Conservation (phyloP, 345 rosid species). For the Camelina hispida region DNA sequence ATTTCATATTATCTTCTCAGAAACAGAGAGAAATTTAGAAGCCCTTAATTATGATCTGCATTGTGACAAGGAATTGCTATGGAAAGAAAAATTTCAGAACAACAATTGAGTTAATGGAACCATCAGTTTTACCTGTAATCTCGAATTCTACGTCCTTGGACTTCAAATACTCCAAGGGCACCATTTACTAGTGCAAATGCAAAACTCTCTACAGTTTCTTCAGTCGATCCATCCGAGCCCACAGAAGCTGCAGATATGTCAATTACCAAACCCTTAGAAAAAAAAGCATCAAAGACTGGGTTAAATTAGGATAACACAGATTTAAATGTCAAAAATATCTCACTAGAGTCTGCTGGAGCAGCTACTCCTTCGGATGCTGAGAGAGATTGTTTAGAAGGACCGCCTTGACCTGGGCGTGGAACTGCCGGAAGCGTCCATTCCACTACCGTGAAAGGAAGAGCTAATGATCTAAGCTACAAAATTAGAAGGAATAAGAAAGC, state of each 20-base stretch:
- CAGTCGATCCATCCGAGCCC: constrained; percentile 66
- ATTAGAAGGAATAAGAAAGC: constrained; percentile 52
- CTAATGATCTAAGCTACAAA: constrained; percentile 99
- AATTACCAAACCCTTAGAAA: constrained; percentile 32
- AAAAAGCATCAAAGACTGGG: constrained; percentile 21
- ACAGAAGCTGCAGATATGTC: constrained; percentile 52
- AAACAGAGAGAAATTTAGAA: constrained; percentile 17
- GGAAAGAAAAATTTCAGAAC: constrained; percentile 14
- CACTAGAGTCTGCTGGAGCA: constrained; percentile 72
- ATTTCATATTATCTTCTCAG: constrained; percentile 17
- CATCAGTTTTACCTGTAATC: constrained; percentile 71
- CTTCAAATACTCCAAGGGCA: constrained; percentile 99
- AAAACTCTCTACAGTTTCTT: constrained; percentile 87
- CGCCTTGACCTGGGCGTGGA: constrained; percentile 74
- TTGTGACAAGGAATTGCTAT: constrained; percentile 9
- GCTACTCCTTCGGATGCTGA: constrained; percentile 57
- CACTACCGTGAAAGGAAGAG: constrained; percentile 98
- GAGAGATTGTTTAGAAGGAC: constrained; percentile 57
- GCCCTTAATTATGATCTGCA: constrained; percentile 18
- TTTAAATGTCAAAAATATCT: constrained; percentile 45
- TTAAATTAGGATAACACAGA: constrained; percentile 15
- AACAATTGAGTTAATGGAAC: constrained; percentile 29
- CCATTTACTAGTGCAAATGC: constrained; percentile 98
- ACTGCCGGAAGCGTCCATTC: constrained; percentile 99
- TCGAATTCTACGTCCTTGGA: constrained; percentile 92